Conservation (phyloP, 2,329 filamentous ascomycete species). For the Beauveria bassiana region DNA sequence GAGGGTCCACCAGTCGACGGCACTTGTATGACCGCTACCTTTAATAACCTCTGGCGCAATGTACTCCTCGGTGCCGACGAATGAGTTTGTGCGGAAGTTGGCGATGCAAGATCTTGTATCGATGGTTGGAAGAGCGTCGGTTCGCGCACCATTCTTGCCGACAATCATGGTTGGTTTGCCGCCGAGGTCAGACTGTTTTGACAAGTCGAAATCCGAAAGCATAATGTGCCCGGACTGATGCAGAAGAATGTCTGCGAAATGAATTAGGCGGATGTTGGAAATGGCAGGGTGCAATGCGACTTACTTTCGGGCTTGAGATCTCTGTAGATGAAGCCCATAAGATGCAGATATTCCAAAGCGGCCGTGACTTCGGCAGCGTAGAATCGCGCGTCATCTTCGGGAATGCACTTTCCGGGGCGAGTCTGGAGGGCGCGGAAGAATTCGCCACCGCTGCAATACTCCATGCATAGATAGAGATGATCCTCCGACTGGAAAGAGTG, state of each 20-base stretch:
- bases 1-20: constrained; percentile 98
- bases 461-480: constrained; percentile 98
- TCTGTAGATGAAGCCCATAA: constrained; percentile 99
- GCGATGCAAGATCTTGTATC: constrained; percentile 98
- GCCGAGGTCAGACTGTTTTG: constrained; percentile 92
- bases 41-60: constrained; percentile 99
- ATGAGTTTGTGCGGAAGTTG: constrained; percentile 96
- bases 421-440: constrained; percentile 97
- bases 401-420: constrained; percentile 91
- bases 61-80: constrained; percentile 97
- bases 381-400: constrained; percentile 93
- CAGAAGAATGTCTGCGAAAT: constrained; percentile 71
- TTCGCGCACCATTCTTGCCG: constrained; percentile 78
- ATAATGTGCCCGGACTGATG: constrained; percentile 99
- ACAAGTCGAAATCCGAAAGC: constrained; percentile 97
- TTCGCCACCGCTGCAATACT: constrained; percentile 97
- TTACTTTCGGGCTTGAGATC: constrained; percentile 96
- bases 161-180: constrained; percentile 98
- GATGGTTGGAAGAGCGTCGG: constrained; percentile 85
- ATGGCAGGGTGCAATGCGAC: constrained; percentile 26
- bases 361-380: constrained; percentile 97
- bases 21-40: constrained; percentile 94
- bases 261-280: constrained; percentile 4
- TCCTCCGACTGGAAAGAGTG: constrained; percentile 99
- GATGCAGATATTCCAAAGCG: constrained; percentile 88